Conservation (phyloP, 192 early-diverging fungal species). For the Glomus cerebriforme region DNA sequence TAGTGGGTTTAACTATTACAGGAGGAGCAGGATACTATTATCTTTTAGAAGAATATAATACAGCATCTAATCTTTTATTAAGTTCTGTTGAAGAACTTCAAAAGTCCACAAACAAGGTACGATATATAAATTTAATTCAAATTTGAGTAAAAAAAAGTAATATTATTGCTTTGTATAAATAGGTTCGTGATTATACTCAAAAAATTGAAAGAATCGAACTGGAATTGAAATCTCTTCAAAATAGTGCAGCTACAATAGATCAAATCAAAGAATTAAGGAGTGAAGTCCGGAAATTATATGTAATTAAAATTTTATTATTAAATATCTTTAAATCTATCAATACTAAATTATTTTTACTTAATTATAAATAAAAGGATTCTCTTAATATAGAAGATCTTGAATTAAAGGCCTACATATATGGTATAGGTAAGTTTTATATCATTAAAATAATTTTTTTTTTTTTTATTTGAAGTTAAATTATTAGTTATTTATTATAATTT, state of each 20-base stretch:
- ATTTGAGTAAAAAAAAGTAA: neutral
- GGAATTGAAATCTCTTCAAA: slow-evolving; percentile 58
- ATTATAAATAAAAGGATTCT: slow-evolving; percentile 53
- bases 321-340: neutral
- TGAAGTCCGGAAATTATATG: slow-evolving; percentile 58
- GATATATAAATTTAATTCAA: neutral
- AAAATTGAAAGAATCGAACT: slow-evolving; percentile 77
- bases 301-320: slow-evolving; percentile 29
- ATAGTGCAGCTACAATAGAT: slow-evolving; percentile 60
- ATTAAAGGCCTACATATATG: slow-evolving; percentile 83
- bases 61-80: slow-evolving; percentile 68
- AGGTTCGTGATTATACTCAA: slow-evolving; percentile 73
- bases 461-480: neutral
- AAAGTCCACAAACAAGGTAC: slow-evolving; percentile 73
- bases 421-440: slow-evolving; percentile 42
- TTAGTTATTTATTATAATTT: neutral
- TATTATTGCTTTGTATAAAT: neutral
- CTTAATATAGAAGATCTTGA: slow-evolving; percentile 82
- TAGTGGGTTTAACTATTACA: slow-evolving; percentile 72
- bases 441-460: neutral
- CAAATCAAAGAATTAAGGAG: slow-evolving; percentile 52
- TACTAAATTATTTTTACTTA: neutral
- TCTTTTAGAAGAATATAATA: slow-evolving; percentile 85
- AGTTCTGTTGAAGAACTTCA: slow-evolving; percentile 80
- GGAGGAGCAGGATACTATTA: slow-evolving; percentile 80